Conservation (phyloP, 2,329 filamentous ascomycete genomes). For the Lasiodiplodia hormozganensis region DNA sequence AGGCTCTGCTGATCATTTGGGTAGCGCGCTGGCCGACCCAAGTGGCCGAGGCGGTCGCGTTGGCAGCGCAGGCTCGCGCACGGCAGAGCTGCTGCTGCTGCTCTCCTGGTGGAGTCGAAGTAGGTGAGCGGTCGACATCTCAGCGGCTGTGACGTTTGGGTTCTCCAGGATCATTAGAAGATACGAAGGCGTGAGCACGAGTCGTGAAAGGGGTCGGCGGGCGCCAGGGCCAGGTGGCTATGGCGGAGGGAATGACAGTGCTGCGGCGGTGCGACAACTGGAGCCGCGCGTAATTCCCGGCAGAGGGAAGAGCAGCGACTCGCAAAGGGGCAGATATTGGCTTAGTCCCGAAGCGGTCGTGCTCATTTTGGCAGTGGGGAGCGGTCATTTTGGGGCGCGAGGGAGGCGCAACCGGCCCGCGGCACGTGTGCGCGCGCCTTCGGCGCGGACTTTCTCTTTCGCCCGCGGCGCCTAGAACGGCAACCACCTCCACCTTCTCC, state of each 20-base stretch:
- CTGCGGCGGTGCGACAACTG: not conserved
- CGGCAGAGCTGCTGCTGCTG: not conserved
- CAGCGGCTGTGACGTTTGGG: not conserved
- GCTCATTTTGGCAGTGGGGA: conserved; percentile 22
- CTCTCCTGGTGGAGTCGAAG: not conserved
- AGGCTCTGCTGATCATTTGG: not conserved
- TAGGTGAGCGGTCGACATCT: not conserved
- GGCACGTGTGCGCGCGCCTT: conserved; percentile 5
- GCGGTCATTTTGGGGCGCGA: not conserved
- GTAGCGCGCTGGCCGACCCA: not conserved
- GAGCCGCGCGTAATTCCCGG: not conserved
- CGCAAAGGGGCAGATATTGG: conserved; percentile 26
- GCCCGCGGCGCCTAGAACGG: not conserved
- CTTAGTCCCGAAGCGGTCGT: conserved; percentile 13
- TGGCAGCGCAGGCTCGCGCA: too few species aligned
- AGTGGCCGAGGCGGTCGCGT: not conserved
- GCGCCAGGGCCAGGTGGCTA: not conserved
- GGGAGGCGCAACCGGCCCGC: not conserved
- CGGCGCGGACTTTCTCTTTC: not conserved
- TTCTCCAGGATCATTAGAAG: conserved; percentile 8
- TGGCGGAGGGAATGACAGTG: not conserved
- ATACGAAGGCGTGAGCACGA: conserved; percentile 14
- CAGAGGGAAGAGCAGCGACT: not conserved
- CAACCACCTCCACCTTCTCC: conserved; percentile 15
- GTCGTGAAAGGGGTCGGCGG: conserved; percentile 8